Base-by-base conservation (phyloP, 495 filamentous ascomycete species). In the Oidiodendron maius region DNA sequence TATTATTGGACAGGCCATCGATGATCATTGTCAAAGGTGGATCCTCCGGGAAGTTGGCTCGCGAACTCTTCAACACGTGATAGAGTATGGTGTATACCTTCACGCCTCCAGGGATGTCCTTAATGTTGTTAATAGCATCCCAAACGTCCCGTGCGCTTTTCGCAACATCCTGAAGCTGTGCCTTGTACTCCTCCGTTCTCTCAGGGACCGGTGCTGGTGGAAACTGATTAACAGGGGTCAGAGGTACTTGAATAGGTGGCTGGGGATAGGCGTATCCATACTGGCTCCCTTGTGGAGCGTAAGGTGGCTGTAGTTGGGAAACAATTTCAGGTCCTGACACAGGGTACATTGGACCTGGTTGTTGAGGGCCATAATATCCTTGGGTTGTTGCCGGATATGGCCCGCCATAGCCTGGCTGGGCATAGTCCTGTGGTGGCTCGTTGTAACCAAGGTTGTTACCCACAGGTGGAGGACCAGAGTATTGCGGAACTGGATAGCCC, bases 71-170 rank as follows among this genome's bases (percentile, higher is more conserved):
- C 47, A 73, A 64, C 12, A 79, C 58, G 60, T 84, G 81, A 50
- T 83, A 73, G 45, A 91, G 75, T 6, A 82, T 68, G 41, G 78
- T 77, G 50, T 77, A 77, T 6, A 88, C 70, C 40, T 80, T 72
- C 40, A 85, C 70, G 53, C 75, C 76, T 21, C 75, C 71, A 8
- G 77, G 78, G 8, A 88, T 61, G 25, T 86, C 78, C 53, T 80
- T 80, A 51, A 87, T 67, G 3, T 71, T 70, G 24, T 70, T 72
- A 22, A 81, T 74, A 10, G 65, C 59, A 40, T 75, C 71, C 82
- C 85, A 89, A 20, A 84, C 56, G 24, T 82, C 78, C 21, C 75
- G 73, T 18, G 81, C 75, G 46, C 69, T 74, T 18, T 67, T 64
- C 4, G 80, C 76, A 39, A 87, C 57, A 24, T 75, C 70, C 44